Conservation (phyloP, 495 filamentous ascomycete species). For the Antarctomyces pellizariae region DNA sequence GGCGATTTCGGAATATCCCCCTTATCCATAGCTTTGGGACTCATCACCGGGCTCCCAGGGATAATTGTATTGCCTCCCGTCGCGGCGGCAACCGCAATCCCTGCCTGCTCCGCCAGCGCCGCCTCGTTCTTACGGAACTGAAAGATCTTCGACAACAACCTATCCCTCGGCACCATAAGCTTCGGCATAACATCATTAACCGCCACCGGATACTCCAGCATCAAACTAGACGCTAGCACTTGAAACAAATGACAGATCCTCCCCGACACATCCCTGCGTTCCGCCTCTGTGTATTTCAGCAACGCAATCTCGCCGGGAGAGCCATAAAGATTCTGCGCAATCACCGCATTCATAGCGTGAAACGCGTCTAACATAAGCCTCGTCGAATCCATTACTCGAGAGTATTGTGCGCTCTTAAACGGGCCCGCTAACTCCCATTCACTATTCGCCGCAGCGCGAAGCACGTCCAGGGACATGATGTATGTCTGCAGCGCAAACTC, state of each 20-base stretch:
- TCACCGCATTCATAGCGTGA: slow-evolving; percentile 84
- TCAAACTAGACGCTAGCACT: slow-evolving; percentile 76
- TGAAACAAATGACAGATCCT: slow-evolving; percentile 87
- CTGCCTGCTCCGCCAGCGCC: slow-evolving; percentile 16
- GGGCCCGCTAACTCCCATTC: slow-evolving; percentile 73
- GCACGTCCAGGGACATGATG: slow-evolving; percentile 31
- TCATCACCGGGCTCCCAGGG: slow-evolving; percentile 1
- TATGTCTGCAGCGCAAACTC: slow-evolving; percentile 40
- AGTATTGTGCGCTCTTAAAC: slow-evolving; percentile 48
- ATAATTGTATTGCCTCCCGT: no score
- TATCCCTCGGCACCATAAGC: slow-evolving; percentile 54
- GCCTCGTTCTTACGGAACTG: slow-evolving; percentile 50
- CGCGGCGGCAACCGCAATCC: slow-evolving; percentile 1
- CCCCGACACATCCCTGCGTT: slow-evolving; percentile 54
- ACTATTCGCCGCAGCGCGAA: slow-evolving; percentile 46
- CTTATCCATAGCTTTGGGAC: no score
- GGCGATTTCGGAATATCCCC: no score
- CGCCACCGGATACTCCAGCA: slow-evolving; percentile 80
- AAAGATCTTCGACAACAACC: slow-evolving; percentile 74
- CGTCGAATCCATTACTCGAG: slow-evolving; percentile 52
- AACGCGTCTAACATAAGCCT: slow-evolving; percentile 73
- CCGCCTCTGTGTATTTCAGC: slow-evolving; percentile 53
- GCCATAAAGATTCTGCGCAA: slow-evolving; percentile 52
- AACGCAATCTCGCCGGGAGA: slow-evolving; percentile 61
- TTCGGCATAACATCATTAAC: slow-evolving; percentile 72